Conservation (phyloP, 2,329 filamentous ascomycete species). For the Zymoseptoria passerinii region DNA sequence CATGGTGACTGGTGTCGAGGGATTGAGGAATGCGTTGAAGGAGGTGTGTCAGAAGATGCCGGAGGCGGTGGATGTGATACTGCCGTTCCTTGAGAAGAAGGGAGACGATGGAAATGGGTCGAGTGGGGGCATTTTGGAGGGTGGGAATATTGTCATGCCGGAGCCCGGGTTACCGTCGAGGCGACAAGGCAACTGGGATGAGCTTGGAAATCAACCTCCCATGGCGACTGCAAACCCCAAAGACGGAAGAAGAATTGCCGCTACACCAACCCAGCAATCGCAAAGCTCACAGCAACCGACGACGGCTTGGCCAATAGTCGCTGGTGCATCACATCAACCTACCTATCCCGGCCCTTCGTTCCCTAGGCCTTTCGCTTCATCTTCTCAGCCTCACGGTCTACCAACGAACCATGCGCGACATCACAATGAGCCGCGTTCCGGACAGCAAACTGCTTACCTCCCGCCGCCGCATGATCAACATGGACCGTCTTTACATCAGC, state of each 20-base stretch:
- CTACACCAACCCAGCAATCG: not conserved
- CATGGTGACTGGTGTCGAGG: slow-evolving; percentile 6
- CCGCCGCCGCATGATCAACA: not conserved
- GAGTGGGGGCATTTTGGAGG: slow-evolving; percentile 7
- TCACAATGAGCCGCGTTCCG: not conserved
- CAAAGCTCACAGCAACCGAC: not conserved
- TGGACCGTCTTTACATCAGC: not conserved
- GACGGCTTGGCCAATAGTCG: not conserved
- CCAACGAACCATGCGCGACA: not conserved
- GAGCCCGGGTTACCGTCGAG: slow-evolving; percentile 6
- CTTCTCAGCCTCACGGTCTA: not conserved
- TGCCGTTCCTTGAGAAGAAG: slow-evolving; percentile 9
- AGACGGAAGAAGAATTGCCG: not conserved
- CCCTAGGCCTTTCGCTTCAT: not conserved
- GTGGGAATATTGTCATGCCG: slow-evolving; percentile 8
- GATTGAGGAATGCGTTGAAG: slow-evolving; percentile 13
- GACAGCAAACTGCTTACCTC: not conserved
- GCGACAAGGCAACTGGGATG: not conserved
- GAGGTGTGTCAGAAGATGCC: slow-evolving; percentile 16
- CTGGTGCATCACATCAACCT: not conserved
- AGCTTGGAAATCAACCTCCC: not conserved
- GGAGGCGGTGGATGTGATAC: slow-evolving; percentile 12
- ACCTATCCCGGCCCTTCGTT: not conserved
- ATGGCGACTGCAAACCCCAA: not conserved
- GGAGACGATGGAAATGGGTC: not conserved